These are phyloP conservation scores for Aureobasidium leucospermi DNA, from an alignment of 2,329 filamentous ascomycete species.

Conservation along the genomic window DNA sequence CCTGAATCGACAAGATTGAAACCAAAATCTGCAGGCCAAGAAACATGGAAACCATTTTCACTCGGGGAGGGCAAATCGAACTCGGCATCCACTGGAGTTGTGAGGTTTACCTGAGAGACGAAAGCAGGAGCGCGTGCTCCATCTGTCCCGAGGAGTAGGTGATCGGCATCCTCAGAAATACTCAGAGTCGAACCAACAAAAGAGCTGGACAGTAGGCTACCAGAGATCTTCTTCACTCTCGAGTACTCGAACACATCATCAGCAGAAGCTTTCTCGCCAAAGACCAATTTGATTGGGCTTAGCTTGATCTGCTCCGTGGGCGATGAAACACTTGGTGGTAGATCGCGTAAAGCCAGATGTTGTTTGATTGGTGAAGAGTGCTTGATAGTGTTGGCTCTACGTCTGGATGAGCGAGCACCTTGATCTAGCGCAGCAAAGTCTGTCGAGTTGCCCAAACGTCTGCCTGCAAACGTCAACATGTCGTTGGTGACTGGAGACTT, in stretches of 20 bases:
- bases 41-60: conserved; percentile 3
- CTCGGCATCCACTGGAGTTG: neutral
- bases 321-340: neutral
- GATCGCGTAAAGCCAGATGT: neutral
- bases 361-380: neutral
- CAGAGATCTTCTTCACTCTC: conserved; percentile 10
- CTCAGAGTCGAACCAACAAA: conserved; percentile 8
- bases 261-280: neutral
- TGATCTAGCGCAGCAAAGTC: conserved; percentile 23
- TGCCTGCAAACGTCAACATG: conserved; percentile 19
- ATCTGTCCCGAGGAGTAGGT: neutral
- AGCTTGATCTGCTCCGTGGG: neutral
- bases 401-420: conserved; percentile 7
- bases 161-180: conserved; percentile 11
- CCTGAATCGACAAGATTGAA: neutral
- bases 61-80: conserved; percentile 4
- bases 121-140: neutral
- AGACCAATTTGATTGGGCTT: neutral
- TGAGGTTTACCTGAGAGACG: neutral
- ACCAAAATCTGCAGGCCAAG: conserved; percentile 10
- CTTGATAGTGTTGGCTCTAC: neutral
- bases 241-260: conserved; percentile 3
- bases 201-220: conserved; percentile 8
- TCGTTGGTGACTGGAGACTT: conserved; percentile 5
- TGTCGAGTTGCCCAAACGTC: conserved; percentile 19